Conservation (phyloP, 2,329 filamentous ascomycete species). For the Elsinoe batatas region DNA sequence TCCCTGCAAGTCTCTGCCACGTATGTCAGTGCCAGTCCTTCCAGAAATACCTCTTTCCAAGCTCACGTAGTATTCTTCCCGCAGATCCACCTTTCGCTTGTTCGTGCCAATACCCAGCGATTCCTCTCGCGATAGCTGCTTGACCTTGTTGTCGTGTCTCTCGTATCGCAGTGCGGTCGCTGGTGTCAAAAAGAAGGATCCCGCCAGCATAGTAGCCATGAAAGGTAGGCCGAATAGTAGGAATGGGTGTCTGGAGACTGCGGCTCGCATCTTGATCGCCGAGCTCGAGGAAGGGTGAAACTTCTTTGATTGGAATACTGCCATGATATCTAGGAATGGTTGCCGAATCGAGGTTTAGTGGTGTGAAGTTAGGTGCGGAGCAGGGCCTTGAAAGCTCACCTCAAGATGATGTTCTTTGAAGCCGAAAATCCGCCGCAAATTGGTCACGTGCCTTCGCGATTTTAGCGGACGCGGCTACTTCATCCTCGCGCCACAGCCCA, state of each 20-base stretch:
- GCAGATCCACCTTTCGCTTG: constrained; percentile 64
- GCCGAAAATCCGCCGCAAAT: not conserved
- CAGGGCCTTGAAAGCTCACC: not conserved
- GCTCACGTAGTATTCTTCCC: constrained; percentile 79
- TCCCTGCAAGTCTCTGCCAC: constrained; percentile 63
- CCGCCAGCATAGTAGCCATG: constrained; percentile 76
- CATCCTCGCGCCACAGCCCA: too few relatives aligned
- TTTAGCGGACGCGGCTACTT: not conserved
- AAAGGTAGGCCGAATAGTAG: constrained; percentile 90
- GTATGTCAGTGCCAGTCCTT: constrained; percentile 10
- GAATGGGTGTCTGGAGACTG: constrained; percentile 73
- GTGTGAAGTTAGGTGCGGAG: too few relatives aligned
- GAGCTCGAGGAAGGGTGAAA: constrained; percentile 60
- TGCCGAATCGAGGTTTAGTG: not conserved
- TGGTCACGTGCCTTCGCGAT: constrained; percentile 15
- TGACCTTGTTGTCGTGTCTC: constrained; percentile 79
- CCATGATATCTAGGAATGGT: constrained; percentile 19
- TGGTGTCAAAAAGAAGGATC: constrained; percentile 88
- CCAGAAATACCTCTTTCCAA: constrained; percentile 21
- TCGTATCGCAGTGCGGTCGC: constrained; percentile 92
- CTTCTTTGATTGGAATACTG: constrained; percentile 28
- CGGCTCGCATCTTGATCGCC: constrained; percentile 64
- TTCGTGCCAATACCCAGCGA: constrained; percentile 69
- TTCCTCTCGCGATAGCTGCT: constrained; percentile 76
- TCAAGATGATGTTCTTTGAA: not conserved